Conservation (phyloP, 306 rosid genomes). For the Acacia confusa region DNA sequence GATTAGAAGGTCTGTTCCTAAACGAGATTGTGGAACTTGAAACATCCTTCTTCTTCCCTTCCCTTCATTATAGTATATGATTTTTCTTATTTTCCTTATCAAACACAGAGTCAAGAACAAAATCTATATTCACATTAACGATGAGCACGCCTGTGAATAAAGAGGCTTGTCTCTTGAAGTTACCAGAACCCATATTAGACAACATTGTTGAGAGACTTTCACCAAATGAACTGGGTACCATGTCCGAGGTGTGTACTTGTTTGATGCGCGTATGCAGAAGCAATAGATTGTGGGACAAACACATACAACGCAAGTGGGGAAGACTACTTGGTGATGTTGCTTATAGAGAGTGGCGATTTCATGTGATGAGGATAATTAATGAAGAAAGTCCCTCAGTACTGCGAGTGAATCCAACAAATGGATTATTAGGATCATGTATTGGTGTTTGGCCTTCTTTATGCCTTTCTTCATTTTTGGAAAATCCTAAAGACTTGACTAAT, state of each 20-base stretch:
- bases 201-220: conserved; percentile 53
- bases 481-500: not conserved
- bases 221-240: conserved; percentile 43
- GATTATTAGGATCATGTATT: conserved; percentile 24
- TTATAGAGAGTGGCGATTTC: conserved; percentile 41
- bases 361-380: conserved; percentile 24
- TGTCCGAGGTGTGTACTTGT: conserved; percentile 49
- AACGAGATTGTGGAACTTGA: not conserved
- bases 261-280: conserved; percentile 49
- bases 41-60: not conserved
- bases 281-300: conserved; percentile 56
- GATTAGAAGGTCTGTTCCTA: not conserved
- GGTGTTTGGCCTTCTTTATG: conserved; percentile 25
- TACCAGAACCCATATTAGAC: conserved; percentile 54
- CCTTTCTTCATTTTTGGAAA: conserved; percentile 30
- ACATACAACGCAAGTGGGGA: conserved; percentile 51
- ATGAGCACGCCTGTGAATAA: conserved; percentile 26
- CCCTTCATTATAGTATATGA: too few species aligned
- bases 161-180: conserved; percentile 42
- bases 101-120: not conserved
- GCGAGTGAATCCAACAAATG: conserved; percentile 16
- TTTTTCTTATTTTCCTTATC: not conserved
- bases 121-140: not conserved
- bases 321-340: conserved; percentile 43
- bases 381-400: not conserved